These are phyloP conservation scores for Pterocarpus macrocarpus DNA, from an alignment of 306 rosid genomes.

Conservation along the genomic window DNA sequence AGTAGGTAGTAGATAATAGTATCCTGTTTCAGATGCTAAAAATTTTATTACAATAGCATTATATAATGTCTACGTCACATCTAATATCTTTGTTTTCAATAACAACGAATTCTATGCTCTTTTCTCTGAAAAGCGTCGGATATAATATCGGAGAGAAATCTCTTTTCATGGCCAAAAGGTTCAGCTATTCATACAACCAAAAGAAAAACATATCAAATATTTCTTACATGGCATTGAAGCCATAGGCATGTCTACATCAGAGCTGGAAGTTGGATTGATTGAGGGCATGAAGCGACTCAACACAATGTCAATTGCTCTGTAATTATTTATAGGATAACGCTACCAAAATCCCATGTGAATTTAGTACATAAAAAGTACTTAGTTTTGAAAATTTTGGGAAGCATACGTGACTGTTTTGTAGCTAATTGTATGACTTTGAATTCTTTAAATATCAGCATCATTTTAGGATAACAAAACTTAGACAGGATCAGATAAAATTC, in stretches of 20 bases:
- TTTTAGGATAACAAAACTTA: neutral
- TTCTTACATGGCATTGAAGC: neutral
- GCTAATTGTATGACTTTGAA: neutral
- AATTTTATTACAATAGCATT: neutral
- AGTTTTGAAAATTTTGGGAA: neutral
- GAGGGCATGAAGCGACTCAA: conserved; percentile 8
- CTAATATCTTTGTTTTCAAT: neutral
- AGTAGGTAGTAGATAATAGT: neutral
- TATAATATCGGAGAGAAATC: neutral
- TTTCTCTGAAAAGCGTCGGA: neutral
- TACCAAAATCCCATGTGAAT: neutral
- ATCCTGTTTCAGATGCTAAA: neutral
- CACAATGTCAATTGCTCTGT: neutral
- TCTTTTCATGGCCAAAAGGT: neutral
- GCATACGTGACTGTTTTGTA: neutral
- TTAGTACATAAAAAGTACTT: neutral
- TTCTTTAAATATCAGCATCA: neutral
- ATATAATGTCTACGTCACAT: neutral
- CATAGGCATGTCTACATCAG: neutral
- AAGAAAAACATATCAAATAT: neutral
- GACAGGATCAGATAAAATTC: neutral
- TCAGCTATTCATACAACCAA: neutral
- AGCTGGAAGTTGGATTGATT: neutral
- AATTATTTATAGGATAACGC: neutral
- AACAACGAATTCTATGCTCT: neutral